Base-by-base conservation (phyloP, 176 grass and related monocot species). In the Eragrostis nindensis region DNA sequence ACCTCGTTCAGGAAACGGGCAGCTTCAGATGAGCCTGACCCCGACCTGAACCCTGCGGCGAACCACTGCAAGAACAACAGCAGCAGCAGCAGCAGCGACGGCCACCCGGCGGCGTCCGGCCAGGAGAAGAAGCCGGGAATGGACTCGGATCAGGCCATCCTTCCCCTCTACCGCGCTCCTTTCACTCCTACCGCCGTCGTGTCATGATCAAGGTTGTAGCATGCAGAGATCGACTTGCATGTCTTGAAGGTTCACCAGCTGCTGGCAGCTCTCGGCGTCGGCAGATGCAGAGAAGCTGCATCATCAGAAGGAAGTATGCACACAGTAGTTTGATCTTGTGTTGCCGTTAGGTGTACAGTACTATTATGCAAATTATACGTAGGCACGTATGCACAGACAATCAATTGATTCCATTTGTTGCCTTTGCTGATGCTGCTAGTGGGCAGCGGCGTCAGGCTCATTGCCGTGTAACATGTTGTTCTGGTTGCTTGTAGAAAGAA, bases 1-100 rank as follows among this genome's bases (percentile, higher is more conserved):
- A 49, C 84, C 69, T 79, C 92, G 24, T 99, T 99, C 86, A 82
- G 66, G 50, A 92, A 79, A 40, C 79, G 74, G 18, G 64, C 89
- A 0, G 43, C 77, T 40, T 30, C 79, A 17, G 48, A 71, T 6
- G 85, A 79, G 42, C 43, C 13, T 0, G 77, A 85, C 18, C 42
- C 50, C 2, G 73, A 84, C 19, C 43, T 16, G 49, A 66, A 67
- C 78, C 47, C 74, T 4, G 24, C 41, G 61, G 59, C 46, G n/a
- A 17, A 27, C 13, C 52, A 21, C 10, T 46, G 82, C 75, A 80
- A 66, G 46, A 85, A 62, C 14, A 71, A 48, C 6, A 6, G 54
- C 9, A 36, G 86, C 46, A 85, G 67, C 14, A 71, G 57, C 6
- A 6, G 54, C 9, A 36, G 86, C 46, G 47, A n/a, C 29, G 45